A percentile compares a stretch with the other conserved stretches of the same genome.
phyloP scores from a whole-genome alignment of 768 basidiomycete genomes.

The Royoungia palumana region DNA sequence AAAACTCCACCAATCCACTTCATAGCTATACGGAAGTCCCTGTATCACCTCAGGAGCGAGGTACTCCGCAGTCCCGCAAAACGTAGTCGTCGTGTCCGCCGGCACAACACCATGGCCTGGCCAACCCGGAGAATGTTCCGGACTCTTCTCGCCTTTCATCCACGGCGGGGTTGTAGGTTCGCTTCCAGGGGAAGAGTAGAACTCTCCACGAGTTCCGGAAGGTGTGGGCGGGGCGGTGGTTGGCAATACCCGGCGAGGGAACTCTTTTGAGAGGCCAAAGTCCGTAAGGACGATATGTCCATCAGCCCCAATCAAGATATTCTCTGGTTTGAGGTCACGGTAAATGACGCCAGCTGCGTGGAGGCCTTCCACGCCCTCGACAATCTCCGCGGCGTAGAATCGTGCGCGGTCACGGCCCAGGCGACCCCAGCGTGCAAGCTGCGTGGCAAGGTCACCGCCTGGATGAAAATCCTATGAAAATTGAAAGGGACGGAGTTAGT shows the following conservation, averaged over 20 bases:
- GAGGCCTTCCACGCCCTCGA: slow-evolving; percentile 92
- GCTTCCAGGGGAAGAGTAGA: slow-evolving; percentile 43
- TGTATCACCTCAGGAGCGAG: slow-evolving; percentile 96
- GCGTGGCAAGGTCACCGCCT: slow-evolving; percentile 95
- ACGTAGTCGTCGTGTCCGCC: slow-evolving; percentile 75
- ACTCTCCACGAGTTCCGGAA: slow-evolving; percentile 48
- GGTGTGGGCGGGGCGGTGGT: slow-evolving; percentile 58
- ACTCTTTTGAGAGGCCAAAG: slow-evolving; percentile 93
- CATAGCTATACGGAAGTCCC: slow-evolving; percentile 84
- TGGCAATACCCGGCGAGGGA: slow-evolving; percentile 52
- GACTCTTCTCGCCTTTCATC: slow-evolving; percentile 65
- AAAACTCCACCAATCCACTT: slow-evolving; percentile 98
- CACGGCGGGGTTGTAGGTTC: slow-evolving; percentile 63
- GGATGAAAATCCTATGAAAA: slow-evolving; percentile 80
- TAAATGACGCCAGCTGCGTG: slow-evolving; percentile 95
- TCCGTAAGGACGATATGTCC: slow-evolving; percentile 98
- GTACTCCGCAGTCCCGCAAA: slow-evolving; percentile 96
- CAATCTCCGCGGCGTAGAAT: slow-evolving; percentile 97
- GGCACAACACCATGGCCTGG: slow-evolving; percentile 47
- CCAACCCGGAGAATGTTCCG: slow-evolving; percentile 56
- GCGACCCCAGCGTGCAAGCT: slow-evolving; percentile 93
- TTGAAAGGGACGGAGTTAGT: slow-evolving; percentile 15
- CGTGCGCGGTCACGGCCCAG: slow-evolving; percentile 91
- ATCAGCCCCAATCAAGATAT: slow-evolving; percentile 89
- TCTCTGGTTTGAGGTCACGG: slow-evolving; percentile 95